phyloP scores from a whole-genome alignment of 441 rosid species.

The Erodium trifolium region DNA sequence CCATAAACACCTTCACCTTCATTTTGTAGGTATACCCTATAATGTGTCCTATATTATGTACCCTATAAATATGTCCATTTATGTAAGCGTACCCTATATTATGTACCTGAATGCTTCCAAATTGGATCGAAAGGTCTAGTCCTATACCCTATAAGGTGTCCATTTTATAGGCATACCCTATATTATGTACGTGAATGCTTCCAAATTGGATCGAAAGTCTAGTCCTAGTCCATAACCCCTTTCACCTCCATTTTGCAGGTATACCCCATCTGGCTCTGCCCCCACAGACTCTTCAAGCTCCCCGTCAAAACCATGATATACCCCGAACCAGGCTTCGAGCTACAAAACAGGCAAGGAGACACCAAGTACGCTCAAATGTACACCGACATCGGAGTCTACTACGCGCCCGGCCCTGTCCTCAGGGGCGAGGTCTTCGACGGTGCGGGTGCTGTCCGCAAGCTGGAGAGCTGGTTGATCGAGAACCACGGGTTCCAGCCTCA shows the following conservation, averaged over 20 bases:
- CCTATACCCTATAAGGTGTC: too few relatives aligned
- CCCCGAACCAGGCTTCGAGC: constrained; percentile 90
- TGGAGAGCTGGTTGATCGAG: constrained; percentile 92
- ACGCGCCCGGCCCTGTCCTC: constrained; percentile 75
- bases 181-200: too few relatives aligned
- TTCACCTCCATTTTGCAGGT: constrained; percentile 32
- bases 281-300: constrained; percentile 75
- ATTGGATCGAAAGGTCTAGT: too few relatives aligned
- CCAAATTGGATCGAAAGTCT: too few relatives aligned
- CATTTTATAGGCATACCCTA: too few relatives aligned
- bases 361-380: constrained; percentile 84
- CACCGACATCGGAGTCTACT: constrained; percentile 92
- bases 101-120: too few relatives aligned
- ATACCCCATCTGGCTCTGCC: constrained; percentile 95
- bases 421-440: constrained; percentile 93
- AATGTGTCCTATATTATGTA: too few relatives aligned
- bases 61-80: too few relatives aligned
- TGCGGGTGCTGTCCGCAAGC: constrained; percentile 60
- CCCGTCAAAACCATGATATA: constrained; percentile 82
- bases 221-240: too few relatives aligned
- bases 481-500: constrained; percentile 94
- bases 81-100: too few relatives aligned
- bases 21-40: too few relatives aligned
- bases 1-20: too few relatives aligned
- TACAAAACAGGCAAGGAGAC: constrained; percentile 79